A percentile compares a stretch with the other conserved stretches of the same genome.
Evolutionary conservation across 2,329 filamentous ascomycete species (phyloP).

Genomic region (Coniochaeta ligniaria): DNA sequence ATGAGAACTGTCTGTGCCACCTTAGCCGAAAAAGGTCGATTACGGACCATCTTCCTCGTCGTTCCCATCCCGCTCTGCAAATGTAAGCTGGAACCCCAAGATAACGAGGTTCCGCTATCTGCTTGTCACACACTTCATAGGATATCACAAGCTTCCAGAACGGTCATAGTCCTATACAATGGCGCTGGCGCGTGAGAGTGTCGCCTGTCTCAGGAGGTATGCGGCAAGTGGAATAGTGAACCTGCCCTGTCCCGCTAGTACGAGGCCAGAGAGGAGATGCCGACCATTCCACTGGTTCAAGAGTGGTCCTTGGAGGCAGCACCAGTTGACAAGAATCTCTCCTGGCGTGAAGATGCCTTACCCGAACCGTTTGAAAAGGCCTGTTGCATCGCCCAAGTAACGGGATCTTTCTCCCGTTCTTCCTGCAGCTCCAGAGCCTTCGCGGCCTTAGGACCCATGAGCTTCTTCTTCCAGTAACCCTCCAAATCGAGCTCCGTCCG

Average conservation of each 20-base stretch:
- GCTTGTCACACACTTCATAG: too few relatives aligned
- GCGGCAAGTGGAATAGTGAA: neutral
- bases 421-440: neutral
- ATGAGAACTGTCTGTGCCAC: neutral
- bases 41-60: too few relatives aligned
- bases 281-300: neutral
- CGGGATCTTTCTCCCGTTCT: neutral
- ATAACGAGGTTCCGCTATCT: too few relatives aligned
- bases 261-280: neutral
- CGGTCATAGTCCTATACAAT: neutral
- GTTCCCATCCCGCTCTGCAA: too few relatives aligned
- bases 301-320: neutral
- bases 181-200: neutral
- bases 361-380: neutral
- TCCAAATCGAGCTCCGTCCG: conserved; percentile 47
- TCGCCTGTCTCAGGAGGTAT: neutral
- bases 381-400: conserved; percentile 22
- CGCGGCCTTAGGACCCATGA: neutral
- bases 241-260: neutral
- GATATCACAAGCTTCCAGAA: neutral
- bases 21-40: too few relatives aligned
- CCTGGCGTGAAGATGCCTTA: neutral
- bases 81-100: too few relatives aligned
- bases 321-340: neutral
- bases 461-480: conserved; percentile 36